A percentile compares a stretch with the other conserved stretches of the same genome.
Evolutionary conservation across 495 filamentous ascomycete genomes (phyloP).

Genomic region (Penicillium angulare): DNA sequence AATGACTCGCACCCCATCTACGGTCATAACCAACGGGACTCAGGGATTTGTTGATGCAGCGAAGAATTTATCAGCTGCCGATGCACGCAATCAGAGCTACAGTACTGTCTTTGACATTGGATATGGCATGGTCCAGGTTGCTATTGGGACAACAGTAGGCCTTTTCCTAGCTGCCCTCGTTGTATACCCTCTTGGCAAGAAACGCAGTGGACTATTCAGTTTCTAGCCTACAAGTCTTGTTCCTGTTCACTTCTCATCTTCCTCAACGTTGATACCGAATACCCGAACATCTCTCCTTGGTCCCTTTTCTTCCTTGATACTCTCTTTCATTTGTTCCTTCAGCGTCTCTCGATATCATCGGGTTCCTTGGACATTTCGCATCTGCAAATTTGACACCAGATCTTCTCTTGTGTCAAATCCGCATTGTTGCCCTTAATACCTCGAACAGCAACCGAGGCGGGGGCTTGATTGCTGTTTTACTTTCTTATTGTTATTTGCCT

Average conservation of each 20-base stretch:
- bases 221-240: conserved; percentile 51
- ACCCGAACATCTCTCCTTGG: not conserved
- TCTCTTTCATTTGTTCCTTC: not conserved
- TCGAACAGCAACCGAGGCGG: conserved; percentile 6
- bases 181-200: conserved; percentile 90
- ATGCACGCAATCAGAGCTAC: conserved; percentile 27
- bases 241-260: not conserved
- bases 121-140: conserved; percentile 86
- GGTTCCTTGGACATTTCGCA: conserved; percentile 4
- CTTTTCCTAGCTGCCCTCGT: conserved; percentile 82
- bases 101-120: conserved; percentile 78
- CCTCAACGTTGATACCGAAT: too few relatives aligned
- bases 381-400: not conserved
- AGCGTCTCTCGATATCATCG: not conserved
- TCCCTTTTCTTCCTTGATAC: not conserved
- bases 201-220: conserved; percentile 83
- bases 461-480: conserved; percentile 7
- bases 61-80: conserved; percentile 28
- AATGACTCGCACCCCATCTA: conserved; percentile 55
- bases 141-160: conserved; percentile 90
- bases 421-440: not conserved
- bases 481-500: not conserved
- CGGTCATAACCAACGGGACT: conserved; percentile 49
- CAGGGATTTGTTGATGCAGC: conserved; percentile 48
- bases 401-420: not conserved